Evolutionary conservation across 192 early-diverging fungal species (phyloP).

Genomic region (Obelidium mucronatum): DNA sequence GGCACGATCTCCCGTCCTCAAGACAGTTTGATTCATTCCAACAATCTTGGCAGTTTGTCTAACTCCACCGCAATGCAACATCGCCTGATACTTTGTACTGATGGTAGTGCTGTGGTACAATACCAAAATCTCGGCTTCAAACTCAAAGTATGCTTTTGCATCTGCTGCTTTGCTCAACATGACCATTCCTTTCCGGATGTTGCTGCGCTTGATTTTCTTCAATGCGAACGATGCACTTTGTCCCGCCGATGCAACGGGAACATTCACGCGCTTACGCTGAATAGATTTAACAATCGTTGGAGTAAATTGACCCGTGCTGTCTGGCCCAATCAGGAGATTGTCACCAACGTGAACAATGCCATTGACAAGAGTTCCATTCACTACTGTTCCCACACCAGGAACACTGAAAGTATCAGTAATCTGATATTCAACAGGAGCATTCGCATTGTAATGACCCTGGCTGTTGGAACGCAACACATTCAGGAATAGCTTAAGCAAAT

Average conservation of each 20-base stretch:
- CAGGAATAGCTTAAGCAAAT: slow-evolving; percentile 80
- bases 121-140: slow-evolving; percentile 93
- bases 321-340: slow-evolving; percentile 83
- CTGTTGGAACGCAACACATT: slow-evolving; percentile 77
- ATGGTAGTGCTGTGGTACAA: slow-evolving; percentile 94
- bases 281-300: slow-evolving; percentile 83
- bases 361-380: slow-evolving; percentile 75
- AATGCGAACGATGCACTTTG: slow-evolving; percentile 87
- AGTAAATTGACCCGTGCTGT: slow-evolving; percentile 80
- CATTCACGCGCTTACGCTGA: slow-evolving; percentile 86
- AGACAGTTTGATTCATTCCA: slow-evolving; percentile 69
- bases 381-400: slow-evolving; percentile 88
- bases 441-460: slow-evolving; percentile 65
- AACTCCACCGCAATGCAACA: slow-evolving; percentile 88
- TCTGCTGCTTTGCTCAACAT: slow-evolving; percentile 60
- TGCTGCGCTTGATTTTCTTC: slow-evolving; percentile 80
- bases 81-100: slow-evolving; percentile 89
- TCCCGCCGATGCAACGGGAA: slow-evolving; percentile 78
- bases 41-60: slow-evolving; percentile 88
- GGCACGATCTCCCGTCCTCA: slow-evolving; percentile 89
- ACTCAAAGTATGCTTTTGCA: slow-evolving; percentile 68
- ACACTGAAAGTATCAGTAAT: slow-evolving; percentile 92
- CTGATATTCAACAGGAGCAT: slow-evolving; percentile 74
- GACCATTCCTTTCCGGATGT: slow-evolving; percentile 88
- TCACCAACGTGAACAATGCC: slow-evolving; percentile 86